Evolutionary conservation across 2,329 filamentous ascomycete species (phyloP).

Genomic region (Fusarium keratoplasticum): DNA sequence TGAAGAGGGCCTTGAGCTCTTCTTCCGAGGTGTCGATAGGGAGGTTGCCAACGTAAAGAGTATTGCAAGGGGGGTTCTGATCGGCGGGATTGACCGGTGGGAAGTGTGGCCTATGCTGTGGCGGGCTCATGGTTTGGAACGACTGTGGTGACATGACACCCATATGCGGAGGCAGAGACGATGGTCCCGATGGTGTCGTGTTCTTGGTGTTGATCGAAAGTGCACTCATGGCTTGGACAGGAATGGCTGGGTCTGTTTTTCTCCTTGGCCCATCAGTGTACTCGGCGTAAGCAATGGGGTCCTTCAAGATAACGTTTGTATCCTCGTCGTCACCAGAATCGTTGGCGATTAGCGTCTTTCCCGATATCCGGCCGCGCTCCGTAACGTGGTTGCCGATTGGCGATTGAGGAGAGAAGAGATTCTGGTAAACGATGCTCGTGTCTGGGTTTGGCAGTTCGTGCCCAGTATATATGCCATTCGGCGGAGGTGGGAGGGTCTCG

Average conservation of each 20-base stretch:
- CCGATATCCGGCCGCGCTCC: conserved; percentile 69
- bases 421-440: conserved; percentile 65
- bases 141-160: conserved; percentile 54
- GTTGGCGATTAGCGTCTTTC: conserved; percentile 79
- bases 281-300: conserved; percentile 79
- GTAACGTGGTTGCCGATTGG: conserved; percentile 77
- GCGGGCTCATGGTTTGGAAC: conserved; percentile 57
- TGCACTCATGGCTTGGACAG: conserved; percentile 74
- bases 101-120: conserved; percentile 74
- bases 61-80: conserved; percentile 97
- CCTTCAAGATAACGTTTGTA: conserved; percentile 76
- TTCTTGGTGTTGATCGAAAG: conserved; percentile 78
- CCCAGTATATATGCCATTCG: conserved; percentile 62
- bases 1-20: conserved; percentile 93
- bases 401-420: conserved; percentile 78
- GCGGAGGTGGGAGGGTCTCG: conserved; percentile 72
- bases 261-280: conserved; percentile 64
- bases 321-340: conserved; percentile 75
- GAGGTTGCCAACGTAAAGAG: conserved; percentile 96
- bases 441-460: conserved; percentile 72
- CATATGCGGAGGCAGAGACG: conserved; percentile 64
- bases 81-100: conserved; percentile 94
- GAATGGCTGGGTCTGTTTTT: conserved; percentile 78
- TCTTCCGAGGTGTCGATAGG: conserved; percentile 94
- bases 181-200: conserved; percentile 58